These are phyloP conservation scores for Asterophora parasitica DNA, from an alignment of 768 basidiomycete genomes.

Conservation along the genomic window DNA sequence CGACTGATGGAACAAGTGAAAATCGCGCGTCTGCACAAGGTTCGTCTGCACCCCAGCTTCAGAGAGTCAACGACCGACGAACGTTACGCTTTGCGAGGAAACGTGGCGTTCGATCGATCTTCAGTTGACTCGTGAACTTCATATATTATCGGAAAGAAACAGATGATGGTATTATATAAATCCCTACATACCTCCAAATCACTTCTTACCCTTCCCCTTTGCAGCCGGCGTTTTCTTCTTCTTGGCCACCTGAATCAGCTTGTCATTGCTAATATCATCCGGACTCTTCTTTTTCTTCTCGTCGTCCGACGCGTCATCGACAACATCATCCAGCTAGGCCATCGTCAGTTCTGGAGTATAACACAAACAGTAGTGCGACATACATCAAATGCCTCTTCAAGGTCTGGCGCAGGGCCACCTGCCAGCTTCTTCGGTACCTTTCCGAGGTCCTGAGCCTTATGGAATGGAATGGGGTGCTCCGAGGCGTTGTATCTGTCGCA, in stretches of 20 bases:
- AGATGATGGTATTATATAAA: no score
- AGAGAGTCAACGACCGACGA: no score
- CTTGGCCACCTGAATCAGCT: conserved; percentile 34
- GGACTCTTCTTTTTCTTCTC: conserved; percentile 31
- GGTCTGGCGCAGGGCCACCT: conserved; percentile 73
- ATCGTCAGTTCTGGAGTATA: neutral
- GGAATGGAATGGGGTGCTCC: conserved; percentile 94
- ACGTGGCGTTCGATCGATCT: no score
- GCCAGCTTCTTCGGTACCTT: conserved; percentile 78
- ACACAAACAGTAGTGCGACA: conserved; percentile 19
- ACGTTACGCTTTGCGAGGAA: no score
- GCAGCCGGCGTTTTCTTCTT: conserved; percentile 29
- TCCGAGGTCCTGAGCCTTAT: conserved; percentile 79
- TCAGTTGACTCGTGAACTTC: no score
- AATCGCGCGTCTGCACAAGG: no score
- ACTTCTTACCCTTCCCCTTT: conserved; percentile 16
- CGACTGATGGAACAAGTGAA: no score
- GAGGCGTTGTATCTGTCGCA: conserved; percentile 71
- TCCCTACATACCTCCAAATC: neutral
- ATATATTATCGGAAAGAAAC: no score
- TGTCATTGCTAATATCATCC: conserved; percentile 31
- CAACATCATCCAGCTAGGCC: conserved; percentile 40
- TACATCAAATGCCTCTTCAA: conserved; percentile 89
- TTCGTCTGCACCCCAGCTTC: no score
- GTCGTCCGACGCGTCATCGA: conserved; percentile 46